Evolutionary conservation across 2,329 filamentous ascomycete genomes (phyloP).

Genomic region (Botrytis pseudocinerea): DNA sequence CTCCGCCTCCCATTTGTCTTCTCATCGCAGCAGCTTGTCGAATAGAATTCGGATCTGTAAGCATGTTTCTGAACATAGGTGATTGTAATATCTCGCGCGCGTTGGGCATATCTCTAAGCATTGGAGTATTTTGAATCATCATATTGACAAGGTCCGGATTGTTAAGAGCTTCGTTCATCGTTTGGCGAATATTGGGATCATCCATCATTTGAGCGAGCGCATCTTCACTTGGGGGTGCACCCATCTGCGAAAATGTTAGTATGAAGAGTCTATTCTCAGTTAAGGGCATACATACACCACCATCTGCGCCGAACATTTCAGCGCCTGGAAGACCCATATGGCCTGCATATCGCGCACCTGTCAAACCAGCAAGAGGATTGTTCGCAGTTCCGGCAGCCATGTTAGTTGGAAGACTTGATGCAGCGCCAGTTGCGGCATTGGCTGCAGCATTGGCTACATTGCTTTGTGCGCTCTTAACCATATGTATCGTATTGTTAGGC

Average conservation of each 20-base stretch:
- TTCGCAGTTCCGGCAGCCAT: slow-evolving; percentile 82
- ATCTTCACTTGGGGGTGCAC: slow-evolving; percentile 78
- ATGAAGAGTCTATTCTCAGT: background rate
- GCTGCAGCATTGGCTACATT: slow-evolving; percentile 50
- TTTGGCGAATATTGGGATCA: slow-evolving; percentile 81
- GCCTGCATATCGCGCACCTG: slow-evolving; percentile 90
- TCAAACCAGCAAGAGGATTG: slow-evolving; percentile 86
- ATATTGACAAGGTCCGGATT: slow-evolving; percentile 94
- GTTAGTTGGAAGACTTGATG: slow-evolving; percentile 68
- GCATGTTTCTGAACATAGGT: slow-evolving; percentile 85
- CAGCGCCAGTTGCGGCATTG: slow-evolving; percentile 45
- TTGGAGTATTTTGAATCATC: slow-evolving; percentile 90
- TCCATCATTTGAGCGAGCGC: slow-evolving; percentile 81
- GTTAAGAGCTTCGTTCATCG: slow-evolving; percentile 91
- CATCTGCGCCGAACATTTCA: slow-evolving; percentile 90
- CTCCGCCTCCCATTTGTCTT: slow-evolving; percentile 60
- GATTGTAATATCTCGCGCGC: slow-evolving; percentile 85
- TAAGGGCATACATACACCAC: slow-evolving; percentile 67
- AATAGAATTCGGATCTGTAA: slow-evolving; percentile 86
- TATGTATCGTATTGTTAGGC: slow-evolving; percentile 89
- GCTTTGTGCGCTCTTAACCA: slow-evolving; percentile 95
- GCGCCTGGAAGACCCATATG: slow-evolving; percentile 85
- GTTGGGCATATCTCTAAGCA: slow-evolving; percentile 69
- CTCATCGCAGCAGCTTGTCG: slow-evolving; percentile 82
- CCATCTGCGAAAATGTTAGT: slow-evolving; percentile 65